Conservation (phyloP, 1,284 basidiomycete genomes). For the Lignosus rhinocerotis region DNA sequence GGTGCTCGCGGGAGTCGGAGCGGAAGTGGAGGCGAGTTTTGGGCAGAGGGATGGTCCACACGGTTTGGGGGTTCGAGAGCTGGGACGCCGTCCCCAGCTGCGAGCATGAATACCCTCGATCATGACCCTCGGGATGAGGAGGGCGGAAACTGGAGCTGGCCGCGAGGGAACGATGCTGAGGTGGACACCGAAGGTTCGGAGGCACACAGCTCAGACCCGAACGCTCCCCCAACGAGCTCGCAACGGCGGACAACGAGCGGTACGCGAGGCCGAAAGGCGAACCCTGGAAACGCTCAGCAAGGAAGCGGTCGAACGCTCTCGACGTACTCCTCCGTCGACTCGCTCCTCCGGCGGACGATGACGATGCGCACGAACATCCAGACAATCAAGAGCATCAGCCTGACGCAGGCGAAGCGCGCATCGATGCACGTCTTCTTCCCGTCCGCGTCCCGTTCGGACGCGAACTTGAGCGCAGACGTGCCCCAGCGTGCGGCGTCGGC, state of each 20-base stretch:
- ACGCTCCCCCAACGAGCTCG: neutral
- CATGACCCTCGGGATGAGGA: constrained; percentile 2
- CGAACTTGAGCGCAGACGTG: neutral
- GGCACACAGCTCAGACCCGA: constrained; percentile 8
- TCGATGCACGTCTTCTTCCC: constrained; percentile 18
- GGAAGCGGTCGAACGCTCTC: constrained; percentile 23
- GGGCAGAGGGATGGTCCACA: constrained; percentile 11
- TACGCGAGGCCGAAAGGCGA: neutral
- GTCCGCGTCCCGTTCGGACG: constrained; percentile 9
- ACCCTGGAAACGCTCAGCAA: neutral
- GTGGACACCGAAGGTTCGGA: constrained; percentile 10
- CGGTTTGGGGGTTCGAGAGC: constrained; percentile 1
- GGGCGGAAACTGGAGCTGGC: neutral
- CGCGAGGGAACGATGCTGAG: constrained; percentile 14
- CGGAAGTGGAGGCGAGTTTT: neutral
- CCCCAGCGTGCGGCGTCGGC: constrained; percentile 8
- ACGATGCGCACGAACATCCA: constrained; percentile 20
- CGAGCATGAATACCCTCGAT: constrained; percentile 3
- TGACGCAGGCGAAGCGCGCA: constrained; percentile 13
- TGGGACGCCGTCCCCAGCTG: neutral
- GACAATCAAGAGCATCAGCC: constrained; percentile 4
- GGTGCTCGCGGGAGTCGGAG: neutral
- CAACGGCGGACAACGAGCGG: neutral
- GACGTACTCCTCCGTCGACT: constrained; percentile 33
- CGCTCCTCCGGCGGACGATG: constrained; percentile 26